These are phyloP conservation scores for Lineolata rhizophorae DNA, from an alignment of 495 filamentous ascomycete species.

Conservation along the genomic window DNA sequence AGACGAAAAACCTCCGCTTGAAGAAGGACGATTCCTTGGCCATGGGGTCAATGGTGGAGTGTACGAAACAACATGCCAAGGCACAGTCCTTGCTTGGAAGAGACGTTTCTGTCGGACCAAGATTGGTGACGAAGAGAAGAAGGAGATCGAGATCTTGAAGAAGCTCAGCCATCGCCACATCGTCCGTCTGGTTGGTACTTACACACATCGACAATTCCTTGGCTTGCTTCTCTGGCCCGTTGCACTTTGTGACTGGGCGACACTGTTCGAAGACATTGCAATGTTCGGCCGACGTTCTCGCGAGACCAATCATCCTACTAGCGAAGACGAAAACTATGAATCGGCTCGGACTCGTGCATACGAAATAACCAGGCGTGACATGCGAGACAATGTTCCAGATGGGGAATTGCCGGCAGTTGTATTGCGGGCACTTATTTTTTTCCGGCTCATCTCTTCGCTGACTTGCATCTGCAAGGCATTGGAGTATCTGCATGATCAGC, in stretches of 20 bases:
- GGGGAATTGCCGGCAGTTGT: too few relatives aligned
- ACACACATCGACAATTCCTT: slow-evolving; percentile 8
- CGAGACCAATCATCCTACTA: not conserved
- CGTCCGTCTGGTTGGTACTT: too few relatives aligned
- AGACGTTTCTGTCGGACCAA: slow-evolving; percentile 4
- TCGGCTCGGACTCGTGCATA: not conserved
- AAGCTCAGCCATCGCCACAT: too few relatives aligned
- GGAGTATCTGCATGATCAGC: too few relatives aligned
- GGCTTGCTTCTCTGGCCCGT: slow-evolving; percentile 8
- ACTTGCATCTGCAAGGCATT: slow-evolving; percentile 6
- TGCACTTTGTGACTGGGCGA: slow-evolving; percentile 8
- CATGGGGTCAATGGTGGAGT: slow-evolving; percentile 8
- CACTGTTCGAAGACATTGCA: slow-evolving; percentile 7
- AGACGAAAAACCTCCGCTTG: too few relatives aligned
- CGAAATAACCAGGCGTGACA: too few relatives aligned
- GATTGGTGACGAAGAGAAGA: slow-evolving; percentile 5
- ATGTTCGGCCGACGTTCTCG: not conserved
- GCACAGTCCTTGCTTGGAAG: slow-evolving; percentile 8
- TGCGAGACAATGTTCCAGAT: too few relatives aligned
- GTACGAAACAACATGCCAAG: slow-evolving; percentile 6
- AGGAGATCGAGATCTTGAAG: too few relatives aligned
- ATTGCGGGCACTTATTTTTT: too few relatives aligned
- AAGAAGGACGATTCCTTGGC: slow-evolving; percentile 9
- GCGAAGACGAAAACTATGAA: not conserved
- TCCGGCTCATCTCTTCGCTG: too few relatives aligned